A percentile compares a stretch with the other conserved stretches of the same genome.
phyloP scores from a whole-genome alignment of 2,329 filamentous ascomycete genomes.

The Aspergillus ruber region DNA sequence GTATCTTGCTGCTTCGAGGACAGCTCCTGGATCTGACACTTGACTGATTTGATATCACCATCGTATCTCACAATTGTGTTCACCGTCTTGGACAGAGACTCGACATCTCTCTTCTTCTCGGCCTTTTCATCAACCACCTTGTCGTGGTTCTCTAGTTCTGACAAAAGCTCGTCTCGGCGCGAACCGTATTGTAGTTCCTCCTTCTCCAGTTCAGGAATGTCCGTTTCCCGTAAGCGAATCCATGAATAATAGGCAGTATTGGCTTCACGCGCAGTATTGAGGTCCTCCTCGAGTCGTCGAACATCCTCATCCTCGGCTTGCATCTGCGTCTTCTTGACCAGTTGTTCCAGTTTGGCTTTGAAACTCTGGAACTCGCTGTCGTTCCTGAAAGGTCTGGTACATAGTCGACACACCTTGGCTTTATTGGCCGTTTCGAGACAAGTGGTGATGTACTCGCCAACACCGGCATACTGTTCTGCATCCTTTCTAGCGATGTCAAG shows the following conservation, averaged over 20 bases:
- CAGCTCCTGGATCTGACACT: conserved; percentile 68
- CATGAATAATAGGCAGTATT: conserved; percentile 68
- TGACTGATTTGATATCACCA: conserved; percentile 64
- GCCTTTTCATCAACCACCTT: conserved; percentile 55
- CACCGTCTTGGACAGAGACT: conserved; percentile 70
- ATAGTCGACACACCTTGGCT: conserved; percentile 70
- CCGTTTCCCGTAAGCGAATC: conserved; percentile 57
- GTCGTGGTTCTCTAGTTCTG: conserved; percentile 62
- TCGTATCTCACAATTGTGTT: conserved; percentile 66
- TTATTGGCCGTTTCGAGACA: conserved; percentile 61
- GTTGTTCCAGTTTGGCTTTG: conserved; percentile 57
- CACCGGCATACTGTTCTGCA: conserved; percentile 59
- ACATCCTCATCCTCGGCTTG: conserved; percentile 58
- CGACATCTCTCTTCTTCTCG: conserved; percentile 64
- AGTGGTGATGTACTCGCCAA: conserved; percentile 65
- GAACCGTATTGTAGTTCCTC: conserved; percentile 58
- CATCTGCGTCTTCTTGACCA: conserved; percentile 46
- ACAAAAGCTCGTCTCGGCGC: conserved; percentile 55
- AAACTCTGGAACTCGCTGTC: conserved; percentile 57
- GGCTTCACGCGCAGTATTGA: conserved; percentile 58
- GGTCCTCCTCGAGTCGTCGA: conserved; percentile 54
- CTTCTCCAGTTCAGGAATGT: conserved; percentile 63
- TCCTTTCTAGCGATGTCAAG: conserved; percentile 55
- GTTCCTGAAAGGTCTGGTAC: conserved; percentile 61
- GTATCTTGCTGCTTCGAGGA: conserved; percentile 67